A percentile compares a stretch with the other conserved stretches of the same genome.
phyloP scores from a whole-genome alignment of 2,329 filamentous ascomycete species.

The Fusarium brevicatenulatum region DNA sequence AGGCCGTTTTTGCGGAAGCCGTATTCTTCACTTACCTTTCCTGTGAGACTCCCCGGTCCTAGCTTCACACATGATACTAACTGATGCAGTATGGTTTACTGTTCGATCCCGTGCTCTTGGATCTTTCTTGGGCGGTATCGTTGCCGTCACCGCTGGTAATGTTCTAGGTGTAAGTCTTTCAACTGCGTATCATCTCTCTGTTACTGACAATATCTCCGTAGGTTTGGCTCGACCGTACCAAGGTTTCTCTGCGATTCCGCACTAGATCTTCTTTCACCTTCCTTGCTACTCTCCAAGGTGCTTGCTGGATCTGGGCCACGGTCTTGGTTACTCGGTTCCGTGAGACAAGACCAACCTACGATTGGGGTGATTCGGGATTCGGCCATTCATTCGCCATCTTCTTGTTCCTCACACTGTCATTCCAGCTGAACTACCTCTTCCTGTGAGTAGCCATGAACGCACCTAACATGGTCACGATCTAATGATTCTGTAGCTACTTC shows the following conservation, averaged over 20 bases:
- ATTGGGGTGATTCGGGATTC: slow-evolving; percentile 73
- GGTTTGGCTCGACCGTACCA: slow-evolving; percentile 68
- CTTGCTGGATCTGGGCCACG: slow-evolving; percentile 78
- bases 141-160: slow-evolving; percentile 73
- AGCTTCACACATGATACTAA: not conserved
- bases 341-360: slow-evolving; percentile 66
- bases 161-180: slow-evolving; percentile 64
- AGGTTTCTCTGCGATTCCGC: slow-evolving; percentile 63
- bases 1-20: slow-evolving; percentile 76
- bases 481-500: slow-evolving; percentile 65
- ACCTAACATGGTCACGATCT: accelerated
- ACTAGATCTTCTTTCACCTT: slow-evolving; percentile 64
- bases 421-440: slow-evolving; percentile 80
- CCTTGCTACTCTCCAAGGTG: slow-evolving; percentile 69
- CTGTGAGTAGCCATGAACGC: slow-evolving; percentile 56
- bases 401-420: slow-evolving; percentile 72
- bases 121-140: slow-evolving; percentile 75
- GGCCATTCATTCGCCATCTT: slow-evolving; percentile 74
- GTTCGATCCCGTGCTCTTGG: slow-evolving; percentile 76
- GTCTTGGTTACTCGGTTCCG: slow-evolving; percentile 71
- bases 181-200: not conserved
- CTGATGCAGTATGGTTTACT: slow-evolving; percentile 68
- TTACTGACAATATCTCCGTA: slow-evolving; percentile 23
- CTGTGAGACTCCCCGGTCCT: slow-evolving; percentile 9
- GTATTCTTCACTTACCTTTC: slow-evolving; percentile 76